Evolutionary conservation across 1,139 yeast species (phyloP).

Genomic region (Suzukiozyma palmioleophila): DNA sequence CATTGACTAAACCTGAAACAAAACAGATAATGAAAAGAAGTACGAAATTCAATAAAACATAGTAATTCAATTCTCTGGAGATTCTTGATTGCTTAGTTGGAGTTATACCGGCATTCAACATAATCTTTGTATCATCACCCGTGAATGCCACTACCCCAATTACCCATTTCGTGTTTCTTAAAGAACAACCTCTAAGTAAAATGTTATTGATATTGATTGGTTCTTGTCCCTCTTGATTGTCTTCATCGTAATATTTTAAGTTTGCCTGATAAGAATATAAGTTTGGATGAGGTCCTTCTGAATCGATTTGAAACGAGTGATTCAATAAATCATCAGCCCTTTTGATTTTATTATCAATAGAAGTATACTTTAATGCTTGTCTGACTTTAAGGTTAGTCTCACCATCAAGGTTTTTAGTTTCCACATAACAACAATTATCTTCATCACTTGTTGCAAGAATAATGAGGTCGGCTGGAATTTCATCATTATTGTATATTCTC

Average conservation of each 20-base stretch:
- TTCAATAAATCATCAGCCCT: constrained; percentile 43
- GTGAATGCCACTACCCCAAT: constrained; percentile 50
- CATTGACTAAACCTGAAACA: constrained; percentile 50
- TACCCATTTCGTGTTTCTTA: constrained; percentile 55
- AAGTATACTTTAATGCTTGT: constrained; percentile 43
- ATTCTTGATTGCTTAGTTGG: constrained; percentile 55
- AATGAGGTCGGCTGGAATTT: constrained; percentile 53
- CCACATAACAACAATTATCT: constrained; percentile 52
- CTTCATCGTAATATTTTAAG: constrained; percentile 28
- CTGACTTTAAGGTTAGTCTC: constrained; percentile 57
- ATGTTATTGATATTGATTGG: constrained; percentile 46
- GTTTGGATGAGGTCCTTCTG: constrained; percentile 55
- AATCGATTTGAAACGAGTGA: constrained; percentile 40
- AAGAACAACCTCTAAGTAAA: constrained; percentile 47
- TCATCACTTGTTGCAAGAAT: constrained; percentile 50
- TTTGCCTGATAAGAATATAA: constrained; percentile 55
- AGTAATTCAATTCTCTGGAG: constrained; percentile 47
- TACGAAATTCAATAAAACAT: constrained; percentile 45
- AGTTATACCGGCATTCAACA: constrained; percentile 54
- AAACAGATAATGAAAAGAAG: constrained; percentile 48
- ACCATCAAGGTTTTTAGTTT: constrained; percentile 59
- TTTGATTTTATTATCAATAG: constrained; percentile 25
- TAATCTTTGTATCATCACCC: constrained; percentile 53
- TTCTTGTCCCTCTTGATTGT: constrained; percentile 26
- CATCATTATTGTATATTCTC: constrained; percentile 51